Base-by-base conservation (phyloP, 164 flowering plant genomes). In the Vitis amurensis region DNA sequence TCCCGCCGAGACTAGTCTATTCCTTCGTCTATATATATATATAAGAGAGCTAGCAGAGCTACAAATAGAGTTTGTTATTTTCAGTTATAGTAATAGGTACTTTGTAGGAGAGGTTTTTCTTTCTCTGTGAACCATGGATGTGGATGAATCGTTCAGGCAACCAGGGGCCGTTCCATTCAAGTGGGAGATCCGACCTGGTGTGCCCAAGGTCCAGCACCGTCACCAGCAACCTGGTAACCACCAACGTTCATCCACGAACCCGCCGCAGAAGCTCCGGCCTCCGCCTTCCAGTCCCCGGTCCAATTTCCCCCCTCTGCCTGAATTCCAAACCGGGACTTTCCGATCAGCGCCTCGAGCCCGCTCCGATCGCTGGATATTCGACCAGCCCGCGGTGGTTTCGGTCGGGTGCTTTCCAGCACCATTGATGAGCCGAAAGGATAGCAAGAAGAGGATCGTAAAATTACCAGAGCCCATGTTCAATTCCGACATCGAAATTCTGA, bases 171-270 rank as follows among this genome's bases (percentile, higher is more conserved):
- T 90, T n/a, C 96, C 96, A 15, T 90, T 90, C 86, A 87, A 87
- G 62, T 90, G 96, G 96, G 96, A 90, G 83, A 77, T 87, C 72
- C 74, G 79, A 58, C 96, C 96, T 23, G 96, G 96, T 13, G 83
- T 85, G 3, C 96, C 96, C 62, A 88, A 86, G 73, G 15, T 52
- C 69, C 76, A 61, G 14, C 57, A 61, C 7, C 50, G 65, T 4
- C 29, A 48, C 13, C 63, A 67, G 47, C 64, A 61, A 52, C 29
- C n/a, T 10, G 37, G 1, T 62, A 57, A 11, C 31, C 79, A 14
- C 48, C 55, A 13, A 58, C 66, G 27, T 67, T 27, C 75, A 67
- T 37, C 59, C 0, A 72, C 75, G 27, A 55, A 52, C 14, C 62
- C 66, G 23, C 79, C 76, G 9, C 59, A 31, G 1, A 78, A 73